phyloP scores from a whole-genome alignment of 2,329 filamentous ascomycete species.

The Pestalotiopsis fici region DNA sequence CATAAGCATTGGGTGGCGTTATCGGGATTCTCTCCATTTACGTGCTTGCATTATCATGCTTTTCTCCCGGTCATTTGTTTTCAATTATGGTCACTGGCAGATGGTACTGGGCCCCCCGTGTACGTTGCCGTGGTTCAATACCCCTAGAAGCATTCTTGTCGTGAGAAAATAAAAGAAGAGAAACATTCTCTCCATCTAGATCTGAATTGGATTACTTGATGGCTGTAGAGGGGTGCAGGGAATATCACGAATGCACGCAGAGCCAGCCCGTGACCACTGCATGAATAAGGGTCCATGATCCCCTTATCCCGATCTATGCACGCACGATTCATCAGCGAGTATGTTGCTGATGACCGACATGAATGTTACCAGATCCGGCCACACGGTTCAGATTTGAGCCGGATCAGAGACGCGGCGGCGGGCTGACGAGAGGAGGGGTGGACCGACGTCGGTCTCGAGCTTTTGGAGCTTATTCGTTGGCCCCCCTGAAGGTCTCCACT shows the following conservation, averaged over 20 bases:
- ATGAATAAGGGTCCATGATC: not conserved
- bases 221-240: no score
- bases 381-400: not conserved
- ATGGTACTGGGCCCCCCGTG: not conserved
- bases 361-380: not conserved
- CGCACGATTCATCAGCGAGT: slow-evolving; percentile 4
- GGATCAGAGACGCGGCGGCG: not conserved
- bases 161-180: not conserved
- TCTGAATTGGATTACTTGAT: not conserved
- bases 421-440: not conserved
- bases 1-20: slow-evolving; percentile 3
- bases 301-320: no score
- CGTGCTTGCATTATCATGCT: not conserved
- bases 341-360: not conserved
- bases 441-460: not conserved
- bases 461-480: not conserved
- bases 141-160: not conserved
- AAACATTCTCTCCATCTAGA: not conserved
- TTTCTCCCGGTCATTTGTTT: not conserved
- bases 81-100: not conserved
- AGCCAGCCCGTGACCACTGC: no score
- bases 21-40: not conserved
- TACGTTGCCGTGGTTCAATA: slow-evolving; percentile 1
- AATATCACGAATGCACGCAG: no score
- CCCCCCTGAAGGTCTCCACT: not conserved